Percentiles rank a stretch among this genome's conserved stretches.
Conservation (phyloP, 169 alveolate genomes). For the Eimeria nieschulzi region DNA sequence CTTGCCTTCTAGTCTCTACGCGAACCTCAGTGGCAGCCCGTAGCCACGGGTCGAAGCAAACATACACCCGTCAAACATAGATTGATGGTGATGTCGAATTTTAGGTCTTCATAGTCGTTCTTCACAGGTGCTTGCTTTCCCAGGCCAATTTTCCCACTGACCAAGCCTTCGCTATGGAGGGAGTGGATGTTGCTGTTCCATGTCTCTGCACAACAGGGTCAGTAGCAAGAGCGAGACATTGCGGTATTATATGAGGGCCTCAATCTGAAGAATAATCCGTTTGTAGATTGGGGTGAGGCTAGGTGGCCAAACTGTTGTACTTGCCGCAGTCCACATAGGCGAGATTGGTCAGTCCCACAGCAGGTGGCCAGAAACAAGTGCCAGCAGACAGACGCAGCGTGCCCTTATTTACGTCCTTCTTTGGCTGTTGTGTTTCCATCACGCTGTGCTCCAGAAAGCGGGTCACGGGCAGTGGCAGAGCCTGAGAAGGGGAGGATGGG, state of each 20-base stretch:
- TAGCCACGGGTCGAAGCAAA: not conserved
- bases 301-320: not conserved
- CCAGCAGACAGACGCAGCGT: not conserved
- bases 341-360: not conserved
- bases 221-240: not conserved
- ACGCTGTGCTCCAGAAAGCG: not conserved
- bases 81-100: not conserved
- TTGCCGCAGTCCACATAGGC: not conserved
- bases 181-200: not conserved
- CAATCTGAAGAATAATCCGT: not conserved
- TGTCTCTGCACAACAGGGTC: not conserved
- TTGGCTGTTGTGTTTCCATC: not conserved
- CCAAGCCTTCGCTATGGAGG: not conserved
- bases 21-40: constrained; percentile 18
- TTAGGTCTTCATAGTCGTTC: not conserved
- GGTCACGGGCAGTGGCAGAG: not conserved
- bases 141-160: not conserved
- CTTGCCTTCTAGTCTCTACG: constrained; percentile 14
- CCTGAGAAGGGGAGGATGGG: constrained; percentile 31
- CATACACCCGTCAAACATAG: not conserved
- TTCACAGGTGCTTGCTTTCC: not conserved
- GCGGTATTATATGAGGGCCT: not conserved
- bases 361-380: not conserved
- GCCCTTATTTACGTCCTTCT: not conserved
- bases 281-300: not conserved